Evolutionary conservation across 805 yeast genomes (phyloP).

Genomic region (Ogataea henricii): DNA sequence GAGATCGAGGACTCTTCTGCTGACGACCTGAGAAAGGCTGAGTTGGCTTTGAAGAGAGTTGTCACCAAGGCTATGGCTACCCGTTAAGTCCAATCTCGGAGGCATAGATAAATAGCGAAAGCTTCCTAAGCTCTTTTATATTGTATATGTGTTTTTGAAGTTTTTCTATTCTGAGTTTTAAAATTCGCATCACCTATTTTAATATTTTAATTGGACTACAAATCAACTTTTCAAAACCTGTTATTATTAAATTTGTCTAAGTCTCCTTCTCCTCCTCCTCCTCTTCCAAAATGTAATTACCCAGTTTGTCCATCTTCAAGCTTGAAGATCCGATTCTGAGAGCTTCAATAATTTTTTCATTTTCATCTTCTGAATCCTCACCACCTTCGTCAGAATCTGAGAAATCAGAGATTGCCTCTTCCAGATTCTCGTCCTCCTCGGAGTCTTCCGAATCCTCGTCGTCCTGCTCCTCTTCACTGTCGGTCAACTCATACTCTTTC

Average conservation of each 20-base stretch:
- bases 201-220: slow-evolving; percentile 6
- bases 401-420: slow-evolving; percentile 39
- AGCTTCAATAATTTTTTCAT: slow-evolving; percentile 66
- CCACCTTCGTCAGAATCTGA: slow-evolving; percentile 38
- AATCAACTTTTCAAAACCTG: not conserved
- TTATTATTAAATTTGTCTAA: not conserved
- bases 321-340: slow-evolving; percentile 61
- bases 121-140: slow-evolving; percentile 13
- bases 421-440: slow-evolving; percentile 39
- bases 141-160: slow-evolving; percentile 15
- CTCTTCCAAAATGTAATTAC: slow-evolving; percentile 72
- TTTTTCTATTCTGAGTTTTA: slow-evolving; percentile 15
- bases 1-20: slow-evolving; percentile 95
- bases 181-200: slow-evolving; percentile 21
- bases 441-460: slow-evolving; percentile 37
- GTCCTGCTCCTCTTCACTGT: slow-evolving; percentile 28
- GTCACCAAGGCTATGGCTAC: slow-evolving; percentile 99
- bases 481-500: slow-evolving; percentile 37
- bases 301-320: slow-evolving; percentile 79
- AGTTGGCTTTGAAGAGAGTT: slow-evolving; percentile 97
- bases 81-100: slow-evolving; percentile 59
- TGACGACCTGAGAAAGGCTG: slow-evolving; percentile 99
- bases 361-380: slow-evolving; percentile 34
- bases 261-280: not conserved
- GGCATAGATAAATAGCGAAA: slow-evolving; percentile 11